phyloP scores from a whole-genome alignment of 495 filamentous ascomycete genomes.

The Aspergillus conjunctus region DNA sequence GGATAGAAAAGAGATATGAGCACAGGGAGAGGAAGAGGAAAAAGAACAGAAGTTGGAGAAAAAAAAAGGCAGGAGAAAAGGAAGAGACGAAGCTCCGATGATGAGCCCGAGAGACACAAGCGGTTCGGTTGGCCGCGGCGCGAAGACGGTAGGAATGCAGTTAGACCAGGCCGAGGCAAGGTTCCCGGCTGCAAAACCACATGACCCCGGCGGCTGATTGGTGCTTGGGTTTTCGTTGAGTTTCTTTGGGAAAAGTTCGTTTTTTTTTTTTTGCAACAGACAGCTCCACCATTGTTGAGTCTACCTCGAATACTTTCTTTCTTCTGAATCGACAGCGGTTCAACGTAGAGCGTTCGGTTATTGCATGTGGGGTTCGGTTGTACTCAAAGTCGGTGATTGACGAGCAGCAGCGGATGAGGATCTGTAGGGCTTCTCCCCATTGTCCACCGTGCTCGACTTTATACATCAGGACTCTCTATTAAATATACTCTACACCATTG shows the following conservation, averaged over 20 bases:
- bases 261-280: background rate
- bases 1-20: constrained; percentile 13
- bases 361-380: constrained; percentile 20
- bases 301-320: background rate
- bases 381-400: background rate
- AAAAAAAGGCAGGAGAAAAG: constrained; percentile 11
- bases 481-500: background rate
- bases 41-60: background rate
- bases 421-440: background rate
- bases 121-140: constrained; percentile 43
- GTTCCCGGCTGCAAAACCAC: constrained; percentile 28
- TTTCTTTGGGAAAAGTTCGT: background rate
- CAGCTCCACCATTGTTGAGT: background rate
- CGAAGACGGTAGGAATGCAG: background rate
- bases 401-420: background rate
- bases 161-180: constrained; percentile 36
- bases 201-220: background rate
- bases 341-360: constrained; percentile 11
- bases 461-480: too few species aligned
- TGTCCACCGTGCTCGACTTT: too few species aligned
- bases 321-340: background rate
- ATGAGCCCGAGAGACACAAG: background rate
- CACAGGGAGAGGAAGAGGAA: constrained; percentile 11
- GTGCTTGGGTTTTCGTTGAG: too few species aligned
- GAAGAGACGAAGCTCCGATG: background rate